phyloP scores from a whole-genome alignment of 1,139 yeast genomes.

The Suhomyces wounanorum region DNA sequence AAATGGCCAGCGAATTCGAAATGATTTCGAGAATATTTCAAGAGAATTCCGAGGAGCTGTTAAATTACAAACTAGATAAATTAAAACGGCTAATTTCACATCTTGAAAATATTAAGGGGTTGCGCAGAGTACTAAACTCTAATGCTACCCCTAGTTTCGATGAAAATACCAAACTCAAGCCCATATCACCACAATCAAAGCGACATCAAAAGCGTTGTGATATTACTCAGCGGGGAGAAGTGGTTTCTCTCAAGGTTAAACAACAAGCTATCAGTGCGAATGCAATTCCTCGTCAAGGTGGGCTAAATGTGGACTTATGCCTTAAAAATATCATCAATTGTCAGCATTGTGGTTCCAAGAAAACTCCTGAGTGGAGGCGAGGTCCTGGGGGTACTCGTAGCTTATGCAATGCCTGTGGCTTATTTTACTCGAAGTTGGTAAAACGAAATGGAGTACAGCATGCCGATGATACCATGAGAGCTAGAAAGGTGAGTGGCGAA shows the following conservation, averaged over 20 bases:
- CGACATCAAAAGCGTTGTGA: background rate
- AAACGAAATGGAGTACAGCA: slow-evolving; percentile 29
- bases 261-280: background rate
- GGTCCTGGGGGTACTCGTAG: slow-evolving; percentile 49
- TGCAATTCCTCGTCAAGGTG: slow-evolving; percentile 6
- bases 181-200: background rate
- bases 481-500: slow-evolving; percentile 17
- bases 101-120: background rate
- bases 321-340: slow-evolving; percentile 9
- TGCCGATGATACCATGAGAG: slow-evolving; percentile 29
- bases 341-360: slow-evolving; percentile 20
- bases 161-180: background rate
- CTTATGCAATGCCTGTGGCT: slow-evolving; percentile 50
- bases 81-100: background rate
- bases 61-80: background rate
- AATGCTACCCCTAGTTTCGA: background rate
- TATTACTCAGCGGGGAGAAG: background rate
- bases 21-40: background rate
- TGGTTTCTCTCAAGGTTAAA: background rate
- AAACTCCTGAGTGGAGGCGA: slow-evolving; percentile 51
- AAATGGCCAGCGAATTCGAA: background rate
- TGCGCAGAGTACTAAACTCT: background rate
- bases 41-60: background rate
- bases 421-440: slow-evolving; percentile 39
- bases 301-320: slow-evolving; percentile 11